Evolutionary conservation across 352 stramenopile genomes (phyloP).

Genomic region (Phytophthora sp.): DNA sequence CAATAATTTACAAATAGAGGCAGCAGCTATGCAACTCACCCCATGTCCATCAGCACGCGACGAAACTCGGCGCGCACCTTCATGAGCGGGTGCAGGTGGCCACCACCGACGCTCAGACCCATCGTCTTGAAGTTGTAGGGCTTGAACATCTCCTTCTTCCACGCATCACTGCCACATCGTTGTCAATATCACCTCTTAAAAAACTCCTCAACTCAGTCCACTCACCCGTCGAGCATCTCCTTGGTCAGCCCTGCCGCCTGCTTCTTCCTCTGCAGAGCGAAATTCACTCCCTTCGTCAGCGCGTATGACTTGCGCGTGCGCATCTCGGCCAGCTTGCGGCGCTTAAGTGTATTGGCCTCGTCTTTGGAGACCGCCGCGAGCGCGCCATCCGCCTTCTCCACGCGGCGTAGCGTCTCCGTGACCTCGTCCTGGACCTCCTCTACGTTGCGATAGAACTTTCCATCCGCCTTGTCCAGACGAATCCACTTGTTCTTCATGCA

Average conservation of each 20-base stretch:
- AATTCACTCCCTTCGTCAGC: constrained; percentile 93
- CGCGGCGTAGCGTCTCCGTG: constrained; percentile 88
- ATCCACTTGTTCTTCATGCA: constrained; percentile 99
- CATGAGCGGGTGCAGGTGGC: constrained; percentile 98
- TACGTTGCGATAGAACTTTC: constrained; percentile 87
- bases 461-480: constrained; percentile 91
- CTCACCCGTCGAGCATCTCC: constrained; percentile 97
- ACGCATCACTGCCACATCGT: constrained; percentile 71
- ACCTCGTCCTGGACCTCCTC: constrained; percentile 70
- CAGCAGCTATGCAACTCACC: too few species aligned
- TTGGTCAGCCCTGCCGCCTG: constrained; percentile 98
- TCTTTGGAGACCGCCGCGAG: constrained; percentile 72
- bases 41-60: constrained; percentile 99
- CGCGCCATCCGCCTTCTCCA: constrained; percentile 61
- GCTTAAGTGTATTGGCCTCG: constrained; percentile 84
- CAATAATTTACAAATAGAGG: too few species aligned
- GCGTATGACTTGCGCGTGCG: constrained; percentile 95
- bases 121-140: constrained; percentile 99
- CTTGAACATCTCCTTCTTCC: constrained; percentile 98
- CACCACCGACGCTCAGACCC: constrained; percentile 93
- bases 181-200: constrained; percentile 20
- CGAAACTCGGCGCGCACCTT: constrained; percentile 98
- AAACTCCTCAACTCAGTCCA: neutral
- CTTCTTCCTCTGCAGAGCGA: constrained; percentile 94
- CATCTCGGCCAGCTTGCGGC: constrained; percentile 81